Conservation (phyloP, 2,329 filamentous ascomycete genomes). For the Colletotrichum lupini region DNA sequence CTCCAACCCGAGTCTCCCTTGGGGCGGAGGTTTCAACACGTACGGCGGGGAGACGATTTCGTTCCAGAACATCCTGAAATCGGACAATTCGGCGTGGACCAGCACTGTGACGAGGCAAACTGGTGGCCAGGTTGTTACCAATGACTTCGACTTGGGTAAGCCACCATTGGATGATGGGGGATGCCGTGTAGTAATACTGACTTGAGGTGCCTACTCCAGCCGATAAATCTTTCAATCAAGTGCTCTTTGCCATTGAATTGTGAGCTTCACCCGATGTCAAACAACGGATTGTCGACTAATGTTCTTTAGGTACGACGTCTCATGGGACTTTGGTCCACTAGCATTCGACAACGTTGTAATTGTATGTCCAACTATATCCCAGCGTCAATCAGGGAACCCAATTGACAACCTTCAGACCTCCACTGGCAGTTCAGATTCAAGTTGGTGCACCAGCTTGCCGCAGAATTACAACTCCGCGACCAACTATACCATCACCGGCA, state of each 20-base stretch:
- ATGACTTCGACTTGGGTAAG: background rate
- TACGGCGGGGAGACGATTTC: slow-evolving; percentile 44
- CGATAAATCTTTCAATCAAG: background rate
- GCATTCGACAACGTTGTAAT: background rate
- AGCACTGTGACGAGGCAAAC: background rate
- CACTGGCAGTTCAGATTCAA: background rate
- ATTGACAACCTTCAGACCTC: background rate
- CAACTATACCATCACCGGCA: background rate
- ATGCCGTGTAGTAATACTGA: background rate
- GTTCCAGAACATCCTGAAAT: background rate
- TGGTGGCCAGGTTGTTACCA: background rate
- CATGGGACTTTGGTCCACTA: background rate
- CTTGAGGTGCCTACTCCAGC: background rate
- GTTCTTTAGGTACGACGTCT: background rate
- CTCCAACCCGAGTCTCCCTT: slow-evolving; percentile 48
- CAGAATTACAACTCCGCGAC: background rate
- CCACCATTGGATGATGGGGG: background rate
- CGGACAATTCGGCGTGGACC: background rate
- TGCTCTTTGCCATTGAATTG: background rate
- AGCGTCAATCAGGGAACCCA: background rate
- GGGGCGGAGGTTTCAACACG: slow-evolving; percentile 50
- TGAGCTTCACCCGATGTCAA: background rate
- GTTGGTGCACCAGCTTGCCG: background rate
- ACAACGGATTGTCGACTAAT: background rate
- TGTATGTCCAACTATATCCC: background rate